Evolutionary conservation across 2,329 filamentous ascomycete genomes (phyloP).

Genomic region (Aphanoascus verrucosus): DNA sequence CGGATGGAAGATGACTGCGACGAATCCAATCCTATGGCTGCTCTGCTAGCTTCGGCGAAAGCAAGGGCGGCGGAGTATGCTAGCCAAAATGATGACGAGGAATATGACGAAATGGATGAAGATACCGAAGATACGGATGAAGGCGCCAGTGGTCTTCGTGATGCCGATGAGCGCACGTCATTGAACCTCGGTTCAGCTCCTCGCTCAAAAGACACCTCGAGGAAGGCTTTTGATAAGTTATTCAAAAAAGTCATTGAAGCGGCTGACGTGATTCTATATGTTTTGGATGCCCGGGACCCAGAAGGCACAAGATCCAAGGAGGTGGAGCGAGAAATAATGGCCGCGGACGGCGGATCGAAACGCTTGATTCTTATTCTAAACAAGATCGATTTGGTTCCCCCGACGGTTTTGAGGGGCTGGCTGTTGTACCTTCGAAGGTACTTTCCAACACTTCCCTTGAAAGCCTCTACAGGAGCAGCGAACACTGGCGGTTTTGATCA

Average conservation of each 20-base stretch:
- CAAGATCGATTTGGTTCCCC: constrained; percentile 87
- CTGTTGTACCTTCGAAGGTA: constrained; percentile 72
- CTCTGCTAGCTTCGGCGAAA: constrained; percentile 73
- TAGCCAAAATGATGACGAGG: constrained; percentile 50
- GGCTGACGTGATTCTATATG: constrained; percentile 84
- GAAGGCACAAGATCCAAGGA: constrained; percentile 83
- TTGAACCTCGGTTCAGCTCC: constrained; percentile 25
- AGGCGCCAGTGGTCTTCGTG: constrained; percentile 42
- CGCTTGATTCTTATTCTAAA: constrained; percentile 83
- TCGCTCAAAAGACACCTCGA: constrained; percentile 50
- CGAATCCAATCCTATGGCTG: constrained; percentile 77
- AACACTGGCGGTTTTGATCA: constrained; percentile 90
- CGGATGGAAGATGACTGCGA: constrained; percentile 51
- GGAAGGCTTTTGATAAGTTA: constrained; percentile 86
- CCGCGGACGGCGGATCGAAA: constrained; percentile 72
- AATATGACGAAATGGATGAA: constrained; percentile 43
- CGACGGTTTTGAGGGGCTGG: constrained; percentile 73
- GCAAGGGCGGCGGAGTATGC: constrained; percentile 69
- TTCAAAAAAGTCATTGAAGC: constrained; percentile 88
- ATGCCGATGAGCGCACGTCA: constrained; percentile 38
- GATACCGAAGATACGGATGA: constrained; percentile 38
- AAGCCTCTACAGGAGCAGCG: constrained; percentile 67
- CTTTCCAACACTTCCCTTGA: constrained; percentile 83
- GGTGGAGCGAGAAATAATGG: constrained; percentile 82
- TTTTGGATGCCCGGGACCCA: constrained; percentile 83